A percentile compares a stretch with the other conserved stretches of the same genome.
phyloP scores from a whole-genome alignment of 2,329 filamentous ascomycete genomes.

The Penicillium sclerotiorum region DNA sequence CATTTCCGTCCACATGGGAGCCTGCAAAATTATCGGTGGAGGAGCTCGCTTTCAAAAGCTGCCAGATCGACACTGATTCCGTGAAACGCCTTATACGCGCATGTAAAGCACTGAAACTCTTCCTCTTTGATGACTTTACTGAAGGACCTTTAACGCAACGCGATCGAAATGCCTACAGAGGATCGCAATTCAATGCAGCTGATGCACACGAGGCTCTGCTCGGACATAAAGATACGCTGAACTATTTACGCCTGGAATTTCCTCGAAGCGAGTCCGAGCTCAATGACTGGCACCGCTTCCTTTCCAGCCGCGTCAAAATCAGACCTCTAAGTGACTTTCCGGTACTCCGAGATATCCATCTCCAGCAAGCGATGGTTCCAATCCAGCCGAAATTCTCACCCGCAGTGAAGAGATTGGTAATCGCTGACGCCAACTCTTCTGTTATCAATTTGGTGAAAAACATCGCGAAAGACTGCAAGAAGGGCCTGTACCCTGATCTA shows the following conservation, averaged over 20 bases:
- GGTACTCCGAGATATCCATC: conserved; percentile 14
- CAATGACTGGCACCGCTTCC: conserved; percentile 4
- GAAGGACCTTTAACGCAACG: neutral
- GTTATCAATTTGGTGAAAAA: conserved; percentile 18
- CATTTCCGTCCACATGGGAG: conserved; percentile 8
- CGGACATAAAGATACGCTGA: conserved; percentile 23
- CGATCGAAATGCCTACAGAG: neutral
- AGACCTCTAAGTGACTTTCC: conserved; percentile 26
- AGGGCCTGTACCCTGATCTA: conserved; percentile 22
- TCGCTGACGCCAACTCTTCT: conserved; percentile 27
- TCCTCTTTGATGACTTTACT: neutral
- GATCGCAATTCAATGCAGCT: conserved; percentile 17
- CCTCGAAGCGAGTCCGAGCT: conserved; percentile 1
- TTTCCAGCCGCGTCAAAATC: conserved; percentile 12
- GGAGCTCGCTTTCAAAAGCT: conserved; percentile 11
- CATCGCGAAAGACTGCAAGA: conserved; percentile 23
- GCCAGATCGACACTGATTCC: conserved; percentile 11
- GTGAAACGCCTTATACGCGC: conserved; percentile 14
- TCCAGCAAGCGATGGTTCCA: conserved; percentile 26
- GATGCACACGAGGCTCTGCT: conserved; percentile 19
- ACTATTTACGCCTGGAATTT: conserved; percentile 17
- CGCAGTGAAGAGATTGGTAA: conserved; percentile 16
- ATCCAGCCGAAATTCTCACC: conserved; percentile 22
- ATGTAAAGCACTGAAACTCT: conserved; percentile 16
- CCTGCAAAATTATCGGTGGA: conserved; percentile 11